Percentiles rank a stretch among this genome's conserved stretches.
Conservation (phyloP, 108 stramenopile species). For the Bacterosira constricta region DNA sequence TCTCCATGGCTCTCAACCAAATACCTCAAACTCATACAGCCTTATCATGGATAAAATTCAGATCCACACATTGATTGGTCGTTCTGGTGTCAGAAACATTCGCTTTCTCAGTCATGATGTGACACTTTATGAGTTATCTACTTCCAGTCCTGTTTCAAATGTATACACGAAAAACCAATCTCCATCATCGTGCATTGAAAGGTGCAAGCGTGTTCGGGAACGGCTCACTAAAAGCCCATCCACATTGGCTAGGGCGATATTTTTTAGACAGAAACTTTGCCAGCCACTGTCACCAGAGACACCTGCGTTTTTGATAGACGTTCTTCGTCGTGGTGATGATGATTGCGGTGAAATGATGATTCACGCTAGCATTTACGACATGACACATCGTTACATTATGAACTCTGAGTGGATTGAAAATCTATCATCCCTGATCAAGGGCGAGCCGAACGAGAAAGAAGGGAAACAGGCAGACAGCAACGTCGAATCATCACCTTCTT, state of each 20-base stretch:
- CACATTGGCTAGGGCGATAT: slow-evolving; percentile 44
- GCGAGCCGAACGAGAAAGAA: neutral
- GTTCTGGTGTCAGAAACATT: slow-evolving; percentile 31
- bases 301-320: slow-evolving; percentile 70
- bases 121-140: slow-evolving; percentile 48
- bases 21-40: slow-evolving; percentile 26
- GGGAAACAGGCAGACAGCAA: neutral
- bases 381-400: slow-evolving; percentile 65
- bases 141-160: neutral
- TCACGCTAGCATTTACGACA: slow-evolving; percentile 68
- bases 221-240: slow-evolving; percentile 23
- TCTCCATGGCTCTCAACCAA: slow-evolving; percentile 25
- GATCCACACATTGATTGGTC: slow-evolving; percentile 31
- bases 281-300: slow-evolving; percentile 70
- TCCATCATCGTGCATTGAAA: slow-evolving; percentile 11
- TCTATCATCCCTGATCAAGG: slow-evolving; percentile 36
- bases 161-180: neutral
- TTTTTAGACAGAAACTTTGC: slow-evolving; percentile 67
- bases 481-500: neutral
- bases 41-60: slow-evolving; percentile 27
- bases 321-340: slow-evolving; percentile 31
- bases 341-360: slow-evolving; percentile 40
- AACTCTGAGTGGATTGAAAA: slow-evolving; percentile 59
- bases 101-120: slow-evolving; percentile 39
- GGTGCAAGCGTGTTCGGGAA: slow-evolving; percentile 36